A percentile compares a stretch with the other conserved stretches of the same genome.
Conservation (phyloP, 495 filamentous ascomycete species). For the Monascus purpureus region DNA sequence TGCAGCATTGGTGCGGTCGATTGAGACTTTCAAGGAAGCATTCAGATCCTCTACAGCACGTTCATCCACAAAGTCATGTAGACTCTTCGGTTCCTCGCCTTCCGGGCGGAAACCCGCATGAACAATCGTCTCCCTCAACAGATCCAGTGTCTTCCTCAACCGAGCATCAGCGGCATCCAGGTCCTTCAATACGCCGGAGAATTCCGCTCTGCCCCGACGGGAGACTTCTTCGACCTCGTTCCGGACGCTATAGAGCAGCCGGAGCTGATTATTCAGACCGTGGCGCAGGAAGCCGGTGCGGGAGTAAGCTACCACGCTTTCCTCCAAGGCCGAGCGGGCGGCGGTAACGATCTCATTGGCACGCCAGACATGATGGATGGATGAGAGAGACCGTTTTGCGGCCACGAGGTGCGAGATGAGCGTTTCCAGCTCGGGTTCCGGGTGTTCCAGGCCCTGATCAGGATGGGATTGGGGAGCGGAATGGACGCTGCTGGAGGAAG, state of each 20-base stretch:
- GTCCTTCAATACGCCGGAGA: conserved; percentile 46
- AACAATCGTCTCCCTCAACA: conserved; percentile 57
- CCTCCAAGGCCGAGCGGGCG: conserved; percentile 62
- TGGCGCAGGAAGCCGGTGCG: conserved; percentile 62
- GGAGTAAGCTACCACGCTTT: conserved; percentile 63
- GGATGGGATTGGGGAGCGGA: conserved; percentile 6
- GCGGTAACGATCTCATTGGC: conserved; percentile 76
- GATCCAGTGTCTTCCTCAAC: conserved; percentile 55
- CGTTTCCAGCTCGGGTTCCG: conserved; percentile 42
- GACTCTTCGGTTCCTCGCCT: conserved; percentile 49
- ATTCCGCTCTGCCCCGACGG: conserved; percentile 38
- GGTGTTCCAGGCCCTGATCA: conserved; percentile 6
- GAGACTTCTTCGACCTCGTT: conserved; percentile 43
- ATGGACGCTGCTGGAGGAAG: conserved; percentile 7
- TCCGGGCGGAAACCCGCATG: conserved; percentile 58
- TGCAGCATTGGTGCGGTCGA: conserved; percentile 40
- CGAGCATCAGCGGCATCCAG: conserved; percentile 63
- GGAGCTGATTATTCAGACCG: conserved; percentile 59
- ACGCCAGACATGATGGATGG: conserved; percentile 67
- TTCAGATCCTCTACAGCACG: conserved; percentile 56
- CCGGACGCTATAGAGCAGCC: conserved; percentile 52
- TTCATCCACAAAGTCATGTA: conserved; percentile 88
- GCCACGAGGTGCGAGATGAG: conserved; percentile 72
- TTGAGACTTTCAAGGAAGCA: conserved; percentile 49
- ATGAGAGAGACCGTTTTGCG: conserved; percentile 83